Conservation (phyloP, 1,139 yeast species). For the Hyphopichia buzzinii region DNA sequence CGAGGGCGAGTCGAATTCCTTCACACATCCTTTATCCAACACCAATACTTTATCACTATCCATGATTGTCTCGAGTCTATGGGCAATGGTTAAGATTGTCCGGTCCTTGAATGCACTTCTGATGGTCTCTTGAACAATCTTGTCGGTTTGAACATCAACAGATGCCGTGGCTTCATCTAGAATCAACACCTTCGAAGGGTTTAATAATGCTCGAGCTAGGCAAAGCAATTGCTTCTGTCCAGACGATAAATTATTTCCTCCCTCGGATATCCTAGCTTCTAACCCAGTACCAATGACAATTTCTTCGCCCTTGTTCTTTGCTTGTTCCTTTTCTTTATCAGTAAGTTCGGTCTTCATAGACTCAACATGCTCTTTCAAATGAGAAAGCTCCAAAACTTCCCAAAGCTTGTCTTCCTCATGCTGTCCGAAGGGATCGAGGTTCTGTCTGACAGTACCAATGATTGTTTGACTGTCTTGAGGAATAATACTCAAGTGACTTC, state of each 20-base stretch:
- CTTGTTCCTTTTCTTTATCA: constrained; percentile 16
- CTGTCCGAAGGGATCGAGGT: constrained; percentile 27
- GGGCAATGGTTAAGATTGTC: constrained; percentile 26
- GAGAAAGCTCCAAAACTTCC: constrained; percentile 28
- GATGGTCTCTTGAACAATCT: constrained; percentile 24
- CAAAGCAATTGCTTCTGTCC: constrained; percentile 23
- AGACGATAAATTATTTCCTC: constrained; percentile 19
- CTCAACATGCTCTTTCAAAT: constrained; percentile 26
- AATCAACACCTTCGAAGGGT: constrained; percentile 19
- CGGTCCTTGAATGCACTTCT: constrained; percentile 20
- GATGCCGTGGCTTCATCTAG: constrained; percentile 28
- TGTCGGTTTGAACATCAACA: constrained; percentile 27
- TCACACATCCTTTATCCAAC: constrained; percentile 21
- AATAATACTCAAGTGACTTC: constrained; percentile 27
- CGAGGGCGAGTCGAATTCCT: constrained; percentile 21
- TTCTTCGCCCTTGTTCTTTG: constrained; percentile 12
- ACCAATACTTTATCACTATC: constrained; percentile 25
- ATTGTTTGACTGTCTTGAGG: constrained; percentile 33
- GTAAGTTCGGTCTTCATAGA: constrained; percentile 25
- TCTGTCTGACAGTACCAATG: constrained; percentile 27
- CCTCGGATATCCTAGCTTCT: constrained; percentile 18
- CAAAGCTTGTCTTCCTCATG: constrained; percentile 25
- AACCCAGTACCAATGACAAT: constrained; percentile 12
- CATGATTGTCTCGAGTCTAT: constrained; percentile 25
- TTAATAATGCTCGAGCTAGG: constrained; percentile 20